Conservation (phyloP, 305 asterid species). For the Solanum aculeatissimum region DNA sequence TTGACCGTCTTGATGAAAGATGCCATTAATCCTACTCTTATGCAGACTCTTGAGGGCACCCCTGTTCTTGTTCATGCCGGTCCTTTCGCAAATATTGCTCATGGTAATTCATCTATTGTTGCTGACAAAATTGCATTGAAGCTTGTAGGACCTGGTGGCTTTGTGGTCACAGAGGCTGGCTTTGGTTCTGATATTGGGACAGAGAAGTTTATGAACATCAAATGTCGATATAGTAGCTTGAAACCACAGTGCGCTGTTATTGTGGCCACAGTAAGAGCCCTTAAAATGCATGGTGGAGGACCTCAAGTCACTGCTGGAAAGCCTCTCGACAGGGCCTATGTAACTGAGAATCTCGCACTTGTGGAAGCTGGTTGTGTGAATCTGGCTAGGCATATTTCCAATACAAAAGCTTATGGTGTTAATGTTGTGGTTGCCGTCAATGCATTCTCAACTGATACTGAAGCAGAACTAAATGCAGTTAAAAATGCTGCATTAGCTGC, state of each 20-base stretch:
- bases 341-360: conserved; percentile 72
- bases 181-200: conserved; percentile 96
- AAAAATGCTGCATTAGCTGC: conserved; percentile 67
- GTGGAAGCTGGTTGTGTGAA: conserved; percentile 94
- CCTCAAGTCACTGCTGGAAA: conserved; percentile 88
- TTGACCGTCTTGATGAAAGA: conserved; percentile 86
- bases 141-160: conserved; percentile 96
- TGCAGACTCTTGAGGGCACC: conserved; percentile 97
- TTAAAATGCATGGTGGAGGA: conserved; percentile 98
- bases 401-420: conserved; percentile 75
- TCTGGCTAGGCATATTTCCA: conserved; percentile 66
- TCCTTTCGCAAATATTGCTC: conserved; percentile 96
- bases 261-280: conserved; percentile 92
- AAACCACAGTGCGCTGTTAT: conserved; percentile 91
- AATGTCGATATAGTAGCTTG: conserved; percentile 85
- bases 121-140: conserved; percentile 90
- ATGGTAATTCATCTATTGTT: conserved; percentile 92
- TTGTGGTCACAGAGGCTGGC: conserved; percentile 93
- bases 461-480: conserved; percentile 73
- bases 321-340: conserved; percentile 88
- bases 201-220: conserved; percentile 93
- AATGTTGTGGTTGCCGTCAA: conserved; percentile 96
- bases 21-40: conserved; percentile 81
- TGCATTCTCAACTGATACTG: conserved; percentile 83
- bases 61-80: conserved; percentile 97